Percentiles rank a stretch among this genome's conserved stretches.
Conservation (phyloP, 371 early-diverging fungal genomes). For the Mortierella sp. region DNA sequence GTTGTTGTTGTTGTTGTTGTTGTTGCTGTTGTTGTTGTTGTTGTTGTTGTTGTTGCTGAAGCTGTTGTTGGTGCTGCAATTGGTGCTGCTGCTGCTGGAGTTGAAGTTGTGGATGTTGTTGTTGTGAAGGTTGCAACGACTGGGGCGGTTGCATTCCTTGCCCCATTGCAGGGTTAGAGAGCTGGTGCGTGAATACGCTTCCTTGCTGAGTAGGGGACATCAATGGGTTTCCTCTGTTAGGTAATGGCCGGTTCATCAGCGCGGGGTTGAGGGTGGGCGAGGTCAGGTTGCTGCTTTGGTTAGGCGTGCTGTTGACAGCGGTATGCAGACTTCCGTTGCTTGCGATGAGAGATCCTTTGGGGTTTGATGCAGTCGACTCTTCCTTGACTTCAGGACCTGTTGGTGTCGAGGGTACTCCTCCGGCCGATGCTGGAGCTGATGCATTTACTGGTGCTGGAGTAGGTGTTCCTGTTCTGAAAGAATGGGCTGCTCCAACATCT, state of each 20-base stretch:
- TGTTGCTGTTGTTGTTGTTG: conserved; percentile 18
- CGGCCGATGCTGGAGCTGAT: conserved; percentile 2
- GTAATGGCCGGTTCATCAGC: conserved; percentile 30
- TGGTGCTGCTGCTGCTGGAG: conserved; percentile 16
- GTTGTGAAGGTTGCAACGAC: conserved; percentile 20
- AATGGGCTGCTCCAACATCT: conserved; percentile 1
- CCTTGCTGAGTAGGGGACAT: conserved; percentile 41
- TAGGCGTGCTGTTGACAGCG: conserved; percentile 7
- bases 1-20: conserved; percentile 26
- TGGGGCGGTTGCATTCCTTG: conserved; percentile 17
- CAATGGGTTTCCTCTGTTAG: conserved; percentile 44
- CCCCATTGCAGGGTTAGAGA: conserved; percentile 15
- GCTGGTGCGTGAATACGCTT: conserved; percentile 26
- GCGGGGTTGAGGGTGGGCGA: conserved; percentile 50
- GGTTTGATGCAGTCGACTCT: conserved; percentile 22
- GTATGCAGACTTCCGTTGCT: conserved; percentile 6
- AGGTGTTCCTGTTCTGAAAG: not conserved
- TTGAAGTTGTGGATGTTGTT: conserved; percentile 24
- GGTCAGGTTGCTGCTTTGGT: conserved; percentile 32
- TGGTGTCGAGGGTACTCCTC: conserved; percentile 4
- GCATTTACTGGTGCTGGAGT: not conserved
- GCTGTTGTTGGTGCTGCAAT: conserved; percentile 15
- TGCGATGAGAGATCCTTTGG: not conserved
- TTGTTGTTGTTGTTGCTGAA: conserved; percentile 12
- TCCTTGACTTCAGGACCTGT: conserved; percentile 31